Evolutionary conservation across 2,329 filamentous ascomycete genomes (phyloP).

Genomic region (Cercospora citrullina): DNA sequence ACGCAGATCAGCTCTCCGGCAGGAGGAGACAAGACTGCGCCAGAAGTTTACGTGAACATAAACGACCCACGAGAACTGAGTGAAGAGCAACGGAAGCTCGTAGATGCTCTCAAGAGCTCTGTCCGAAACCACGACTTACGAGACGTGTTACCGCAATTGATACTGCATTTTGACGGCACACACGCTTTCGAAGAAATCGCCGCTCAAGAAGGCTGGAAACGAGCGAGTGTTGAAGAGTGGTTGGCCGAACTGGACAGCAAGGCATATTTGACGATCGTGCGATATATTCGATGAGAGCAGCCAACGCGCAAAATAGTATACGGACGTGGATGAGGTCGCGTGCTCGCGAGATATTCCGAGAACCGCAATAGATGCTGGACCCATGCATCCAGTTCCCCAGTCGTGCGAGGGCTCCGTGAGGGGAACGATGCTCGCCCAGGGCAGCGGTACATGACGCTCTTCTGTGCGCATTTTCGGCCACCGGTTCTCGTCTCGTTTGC

Average conservation of each 20-base stretch:
- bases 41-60: constrained; percentile 22
- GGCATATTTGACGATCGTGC: constrained; percentile 55
- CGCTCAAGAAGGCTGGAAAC: constrained; percentile 80
- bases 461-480: neutral
- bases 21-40: neutral
- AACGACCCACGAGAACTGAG: constrained; percentile 24
- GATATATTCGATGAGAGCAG: constrained; percentile 27
- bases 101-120: constrained; percentile 18
- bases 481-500: neutral
- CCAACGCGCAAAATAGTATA: neutral
- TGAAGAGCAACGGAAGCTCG: constrained; percentile 19
- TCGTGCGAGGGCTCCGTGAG: constrained; percentile 10
- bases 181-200: constrained; percentile 84
- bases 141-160: constrained; percentile 69
- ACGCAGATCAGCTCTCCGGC: constrained; percentile 10
- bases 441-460: neutral
- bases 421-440: constrained; percentile 10
- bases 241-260: constrained; percentile 66
- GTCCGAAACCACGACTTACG: constrained; percentile 56
- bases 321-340: neutral
- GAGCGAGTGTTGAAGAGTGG: constrained; percentile 62
- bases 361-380: constrained; percentile 9
- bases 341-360: neutral
- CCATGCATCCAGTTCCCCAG: constrained; percentile 11
- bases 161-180: constrained; percentile 84